phyloP scores from a whole-genome alignment of 2,329 filamentous ascomycete species.

The Exophiala aquamarina region DNA sequence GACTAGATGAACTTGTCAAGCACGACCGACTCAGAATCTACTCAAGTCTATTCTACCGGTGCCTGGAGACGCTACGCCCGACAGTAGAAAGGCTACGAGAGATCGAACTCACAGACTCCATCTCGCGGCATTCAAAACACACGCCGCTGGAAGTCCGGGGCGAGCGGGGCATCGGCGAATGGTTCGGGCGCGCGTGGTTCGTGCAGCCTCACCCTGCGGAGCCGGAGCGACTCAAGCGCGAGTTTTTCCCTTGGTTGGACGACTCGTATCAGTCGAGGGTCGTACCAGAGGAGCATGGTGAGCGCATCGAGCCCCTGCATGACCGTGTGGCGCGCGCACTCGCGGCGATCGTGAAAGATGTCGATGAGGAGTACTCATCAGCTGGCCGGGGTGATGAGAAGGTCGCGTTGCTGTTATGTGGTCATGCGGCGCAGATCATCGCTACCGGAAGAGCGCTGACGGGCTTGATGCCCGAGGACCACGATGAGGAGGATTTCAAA shows the following conservation, averaged over 20 bases:
- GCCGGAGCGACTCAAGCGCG: slow-evolving; percentile 58
- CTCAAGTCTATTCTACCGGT: slow-evolving; percentile 82
- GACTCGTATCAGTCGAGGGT: slow-evolving; percentile 55
- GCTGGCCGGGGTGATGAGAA: slow-evolving; percentile 54
- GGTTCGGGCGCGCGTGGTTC: slow-evolving; percentile 86
- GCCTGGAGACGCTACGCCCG: slow-evolving; percentile 80
- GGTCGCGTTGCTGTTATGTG: slow-evolving; percentile 73
- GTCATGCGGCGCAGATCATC: slow-evolving; percentile 88
- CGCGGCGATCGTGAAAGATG: slow-evolving; percentile 33
- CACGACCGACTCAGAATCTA: slow-evolving; percentile 60
- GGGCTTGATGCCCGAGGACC: slow-evolving; percentile 69
- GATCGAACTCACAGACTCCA: slow-evolving; percentile 5
- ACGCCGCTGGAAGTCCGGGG: slow-evolving; percentile 34
- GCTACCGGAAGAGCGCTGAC: slow-evolving; percentile 81
- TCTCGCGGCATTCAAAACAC: slow-evolving; percentile 32
- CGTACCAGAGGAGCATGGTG: slow-evolving; percentile 74
- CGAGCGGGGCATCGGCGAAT: slow-evolving; percentile 63
- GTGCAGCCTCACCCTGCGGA: slow-evolving; percentile 77
- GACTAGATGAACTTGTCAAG: slow-evolving; percentile 66
- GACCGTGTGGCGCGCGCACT: slow-evolving; percentile 69
- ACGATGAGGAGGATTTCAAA: slow-evolving; percentile 74
- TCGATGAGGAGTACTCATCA: slow-evolving; percentile 38
- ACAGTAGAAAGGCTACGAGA: slow-evolving; percentile 44
- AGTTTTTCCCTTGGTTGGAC: slow-evolving; percentile 63
- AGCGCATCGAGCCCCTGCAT: slow-evolving; percentile 77